Percentiles rank a stretch among this genome's conserved stretches.
Conservation (phyloP, 179 eudicot genomes). For the Sideroxylon spinosum region DNA sequence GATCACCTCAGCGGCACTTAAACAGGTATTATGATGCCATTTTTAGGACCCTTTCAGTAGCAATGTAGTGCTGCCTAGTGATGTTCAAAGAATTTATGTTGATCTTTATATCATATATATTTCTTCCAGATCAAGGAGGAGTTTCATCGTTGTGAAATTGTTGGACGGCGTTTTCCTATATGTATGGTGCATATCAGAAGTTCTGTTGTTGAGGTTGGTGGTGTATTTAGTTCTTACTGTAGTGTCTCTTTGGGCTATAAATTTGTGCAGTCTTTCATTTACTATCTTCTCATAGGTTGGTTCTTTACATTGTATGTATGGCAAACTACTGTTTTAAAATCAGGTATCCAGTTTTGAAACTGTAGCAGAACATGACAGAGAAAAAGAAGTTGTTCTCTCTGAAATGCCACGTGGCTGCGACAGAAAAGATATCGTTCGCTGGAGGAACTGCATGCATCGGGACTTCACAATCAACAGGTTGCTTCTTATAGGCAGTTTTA, state of each 20-base stretch:
- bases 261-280: not conserved
- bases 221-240: not conserved
- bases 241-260: not conserved
- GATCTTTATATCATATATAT: not conserved
- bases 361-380: constrained; percentile 25
- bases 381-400: constrained; percentile 27
- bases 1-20: constrained; percentile 73
- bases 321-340: constrained; percentile 12
- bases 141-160: constrained; percentile 53
- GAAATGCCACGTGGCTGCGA: constrained; percentile 45
- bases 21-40: constrained; percentile 39
- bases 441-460: constrained; percentile 63
- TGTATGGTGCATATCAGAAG: constrained; percentile 62
- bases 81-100: not conserved
- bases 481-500: not conserved
- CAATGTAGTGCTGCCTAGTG: not conserved
- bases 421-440: constrained; percentile 46
- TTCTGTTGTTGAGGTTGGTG: constrained; percentile 65
- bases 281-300: not conserved
- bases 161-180: constrained; percentile 80
- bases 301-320: not conserved
- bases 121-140: constrained; percentile 45
- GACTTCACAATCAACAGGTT: constrained; percentile 96
- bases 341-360: constrained; percentile 92
- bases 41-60: not conserved